phyloP scores from a whole-genome alignment of 2,329 filamentous ascomycete genomes.

The Berkeleyomyces rouxiae region DNA sequence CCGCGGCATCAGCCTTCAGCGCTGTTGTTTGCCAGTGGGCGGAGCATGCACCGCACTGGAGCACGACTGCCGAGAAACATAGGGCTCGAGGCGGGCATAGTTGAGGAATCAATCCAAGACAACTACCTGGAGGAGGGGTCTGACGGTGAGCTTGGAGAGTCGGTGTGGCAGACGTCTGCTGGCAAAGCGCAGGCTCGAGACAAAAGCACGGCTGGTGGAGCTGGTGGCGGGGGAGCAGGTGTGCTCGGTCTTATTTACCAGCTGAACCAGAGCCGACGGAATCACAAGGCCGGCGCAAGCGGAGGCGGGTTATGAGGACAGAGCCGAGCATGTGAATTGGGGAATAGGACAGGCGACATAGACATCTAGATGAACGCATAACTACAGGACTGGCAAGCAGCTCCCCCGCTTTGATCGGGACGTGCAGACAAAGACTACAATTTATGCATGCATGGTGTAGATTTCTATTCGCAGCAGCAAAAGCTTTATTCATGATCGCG shows the following conservation, averaged over 20 bases:
- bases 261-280: constrained; percentile 39
- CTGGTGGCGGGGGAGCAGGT: constrained; percentile 31
- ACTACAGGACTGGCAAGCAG: too few species aligned
- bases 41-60: constrained; percentile 31
- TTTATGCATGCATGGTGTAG: background rate
- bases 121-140: constrained; percentile 31
- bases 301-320: constrained; percentile 18
- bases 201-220: background rate
- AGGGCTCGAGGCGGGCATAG: background rate
- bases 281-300: constrained; percentile 27
- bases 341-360: too few species aligned
- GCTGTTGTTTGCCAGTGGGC: constrained; percentile 27
- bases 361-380: too few species aligned
- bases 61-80: constrained; percentile 17
- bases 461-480: background rate
- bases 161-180: constrained; percentile 42
- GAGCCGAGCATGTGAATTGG: background rate
- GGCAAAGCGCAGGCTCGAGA: constrained; percentile 24
- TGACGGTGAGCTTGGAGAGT: constrained; percentile 38
- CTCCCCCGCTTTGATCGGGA: too few species aligned
- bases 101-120: constrained; percentile 1
- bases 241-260: constrained; percentile 43
- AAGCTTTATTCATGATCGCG: background rate
- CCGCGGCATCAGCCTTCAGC: constrained; percentile 53
- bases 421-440: too few species aligned